Evolutionary conservation across 768 basidiomycete species (phyloP).

Genomic region (Mrakia frigida): DNA sequence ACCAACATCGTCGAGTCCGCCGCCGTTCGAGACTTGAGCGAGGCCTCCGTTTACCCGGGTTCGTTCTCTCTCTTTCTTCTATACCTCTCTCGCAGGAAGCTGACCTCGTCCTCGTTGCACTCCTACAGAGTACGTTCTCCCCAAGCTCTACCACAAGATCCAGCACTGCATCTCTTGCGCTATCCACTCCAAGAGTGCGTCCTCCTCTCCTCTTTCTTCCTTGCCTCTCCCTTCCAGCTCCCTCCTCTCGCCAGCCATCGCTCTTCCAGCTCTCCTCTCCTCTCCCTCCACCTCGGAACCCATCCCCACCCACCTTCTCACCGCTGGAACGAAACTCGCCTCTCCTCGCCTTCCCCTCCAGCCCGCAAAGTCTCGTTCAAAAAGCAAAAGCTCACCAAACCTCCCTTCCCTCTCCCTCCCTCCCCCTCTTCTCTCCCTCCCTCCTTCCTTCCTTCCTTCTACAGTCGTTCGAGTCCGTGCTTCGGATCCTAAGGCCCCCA

Average conservation of each 20-base stretch:
- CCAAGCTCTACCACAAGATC: constrained; percentile 98
- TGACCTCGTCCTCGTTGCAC: neutral
- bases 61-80: constrained; percentile 26
- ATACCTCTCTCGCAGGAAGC: neutral
- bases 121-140: constrained; percentile 81
- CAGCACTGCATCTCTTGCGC: constrained; percentile 98
- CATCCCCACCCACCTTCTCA: neutral
- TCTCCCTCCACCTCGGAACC: neutral
- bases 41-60: constrained; percentile 90
- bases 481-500: constrained; percentile 72
- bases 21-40: constrained; percentile 93
- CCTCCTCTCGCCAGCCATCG: neutral
- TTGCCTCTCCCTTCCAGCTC: neutral
- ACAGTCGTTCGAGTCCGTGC: constrained; percentile 98
- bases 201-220: neutral
- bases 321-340: neutral
- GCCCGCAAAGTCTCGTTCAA: neutral
- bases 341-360: neutral
- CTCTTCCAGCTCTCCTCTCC: neutral
- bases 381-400: constrained; percentile 6
- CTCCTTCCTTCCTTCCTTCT: constrained; percentile 6
- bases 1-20: constrained; percentile 99
- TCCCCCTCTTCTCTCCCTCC: neutral
- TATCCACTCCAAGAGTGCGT: constrained; percentile 94
- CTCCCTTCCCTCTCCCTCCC: neutral